Conservation (phyloP, 192 early-diverging fungal genomes). For the Rhizophagus sp. region DNA sequence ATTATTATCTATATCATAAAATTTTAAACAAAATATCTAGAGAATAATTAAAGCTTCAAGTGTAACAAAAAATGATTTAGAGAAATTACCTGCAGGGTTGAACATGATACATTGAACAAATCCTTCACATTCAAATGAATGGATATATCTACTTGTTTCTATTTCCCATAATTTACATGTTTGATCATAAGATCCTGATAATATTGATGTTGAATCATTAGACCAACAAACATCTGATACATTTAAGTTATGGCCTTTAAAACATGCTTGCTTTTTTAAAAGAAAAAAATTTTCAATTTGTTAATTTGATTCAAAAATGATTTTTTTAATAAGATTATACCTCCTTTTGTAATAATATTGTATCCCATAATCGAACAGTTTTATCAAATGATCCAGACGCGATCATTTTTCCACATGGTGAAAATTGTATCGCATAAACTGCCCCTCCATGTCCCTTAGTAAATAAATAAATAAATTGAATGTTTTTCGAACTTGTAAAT, state of each 20-base stretch:
- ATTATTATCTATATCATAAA: slow-evolving; percentile 55
- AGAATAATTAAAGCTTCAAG: neutral
- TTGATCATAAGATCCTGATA: slow-evolving; percentile 80
- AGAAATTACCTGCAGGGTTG: slow-evolving; percentile 64
- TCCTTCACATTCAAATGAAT: slow-evolving; percentile 70
- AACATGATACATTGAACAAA: slow-evolving; percentile 87
- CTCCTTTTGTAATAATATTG: slow-evolving; percentile 64
- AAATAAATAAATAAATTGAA: too few relatives aligned
- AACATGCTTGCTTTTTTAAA: slow-evolving; percentile 51
- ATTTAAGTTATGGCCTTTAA: slow-evolving; percentile 77
- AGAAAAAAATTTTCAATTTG: neutral
- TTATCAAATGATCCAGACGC: slow-evolving; percentile 95
- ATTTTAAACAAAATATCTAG: neutral
- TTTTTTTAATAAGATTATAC: slow-evolving; percentile 33
- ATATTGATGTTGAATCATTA: slow-evolving; percentile 59
- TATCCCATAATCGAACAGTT: slow-evolving; percentile 90
- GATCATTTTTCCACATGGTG: slow-evolving; percentile 76
- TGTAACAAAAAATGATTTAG: slow-evolving; percentile 7
- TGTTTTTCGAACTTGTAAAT: too few relatives aligned
- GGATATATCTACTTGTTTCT: slow-evolving; percentile 60
- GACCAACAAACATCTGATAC: slow-evolving; percentile 82
- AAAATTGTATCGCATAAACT: slow-evolving; percentile 88
- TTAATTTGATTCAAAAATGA: neutral
- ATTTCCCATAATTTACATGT: slow-evolving; percentile 83
- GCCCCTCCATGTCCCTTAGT: slow-evolving; percentile 82